Evolutionary conservation across 2,329 filamentous ascomycete genomes (phyloP).

Genomic region (Trichophyton equinum): DNA sequence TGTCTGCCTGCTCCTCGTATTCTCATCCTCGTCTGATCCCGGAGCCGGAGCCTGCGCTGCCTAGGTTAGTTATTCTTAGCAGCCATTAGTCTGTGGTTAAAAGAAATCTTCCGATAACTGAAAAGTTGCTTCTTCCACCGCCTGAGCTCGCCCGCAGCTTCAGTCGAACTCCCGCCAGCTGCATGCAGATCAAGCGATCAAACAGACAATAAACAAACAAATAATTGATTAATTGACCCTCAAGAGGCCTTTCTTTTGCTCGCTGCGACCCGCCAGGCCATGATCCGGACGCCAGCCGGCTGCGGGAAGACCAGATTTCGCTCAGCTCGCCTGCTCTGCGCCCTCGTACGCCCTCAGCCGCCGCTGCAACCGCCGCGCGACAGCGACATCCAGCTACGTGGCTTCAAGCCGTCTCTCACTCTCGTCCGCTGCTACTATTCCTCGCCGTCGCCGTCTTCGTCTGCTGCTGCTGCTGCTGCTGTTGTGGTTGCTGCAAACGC

Average conservation of each 20-base stretch:
- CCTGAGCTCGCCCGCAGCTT: background rate
- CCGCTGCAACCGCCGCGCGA: background rate
- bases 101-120: background rate
- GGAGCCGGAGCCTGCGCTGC: background rate
- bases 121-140: background rate
- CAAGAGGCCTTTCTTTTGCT: background rate
- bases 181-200: background rate
- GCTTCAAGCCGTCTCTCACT: background rate
- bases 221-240: background rate
- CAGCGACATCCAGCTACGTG: constrained; percentile 2
- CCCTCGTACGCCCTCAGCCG: background rate
- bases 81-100: too few relatives aligned
- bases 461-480: too few relatives aligned
- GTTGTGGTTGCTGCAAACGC: background rate
- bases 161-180: background rate
- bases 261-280: background rate
- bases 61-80: too few relatives aligned
- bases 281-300: background rate
- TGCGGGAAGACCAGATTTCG: background rate
- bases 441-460: background rate
- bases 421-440: background rate
- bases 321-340: background rate
- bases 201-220: background rate
- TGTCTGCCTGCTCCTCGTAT: background rate
- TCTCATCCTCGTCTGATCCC: background rate